Evolutionary conservation across 1,139 yeast genomes (phyloP), one percentile per base, ranked within the genome.

Genomic region (Suhomyces bribrorum): DNA sequence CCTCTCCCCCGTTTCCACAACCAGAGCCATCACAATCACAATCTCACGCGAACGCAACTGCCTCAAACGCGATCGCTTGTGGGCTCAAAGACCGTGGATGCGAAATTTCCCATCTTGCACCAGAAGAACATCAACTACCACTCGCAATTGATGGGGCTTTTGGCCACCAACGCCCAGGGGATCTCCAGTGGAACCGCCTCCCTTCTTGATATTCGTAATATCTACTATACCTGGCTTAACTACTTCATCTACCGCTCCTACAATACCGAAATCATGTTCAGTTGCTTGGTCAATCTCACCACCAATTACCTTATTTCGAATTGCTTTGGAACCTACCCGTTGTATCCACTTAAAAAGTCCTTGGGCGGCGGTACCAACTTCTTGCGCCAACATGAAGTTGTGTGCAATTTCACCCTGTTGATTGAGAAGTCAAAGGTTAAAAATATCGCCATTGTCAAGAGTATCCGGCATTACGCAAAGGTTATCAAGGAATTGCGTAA

Each of bases 231-330:
- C 4, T 69, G 75, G 75, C 49, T 70, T 26, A 58, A 56, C 31
- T 64, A 66, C 6, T 67, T 68, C 34, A 48, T 67, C 8, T 61
- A 46, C 42, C 52, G 51, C 15, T 59, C 69, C 15, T 54, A 45
- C 41, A 32, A 31, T 8, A 47, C 52, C 22, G 56, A 54, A 16
- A 43, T 64, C 34, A 62, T 68, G 68, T 67, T 69, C 43, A 61
- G 65, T 48, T 66, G 73, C 41, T 60, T 70, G 42, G 40, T 66
- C 26, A 69, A 69, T 43, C 57, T 70, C 36, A 64, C 73, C 25
- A 64, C 74, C 15, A 70, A 70, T 47, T 70, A 65, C 44, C 49
- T 70, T 36, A 62, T 68, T 22, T 59, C 73, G 25, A 69, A 59
- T 40, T 53, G 59, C 32, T 61, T 65, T 42, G 57, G 57, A 34